Conservation (phyloP, 2,329 filamentous ascomycete genomes). For the Aspergillus caelatus region DNA sequence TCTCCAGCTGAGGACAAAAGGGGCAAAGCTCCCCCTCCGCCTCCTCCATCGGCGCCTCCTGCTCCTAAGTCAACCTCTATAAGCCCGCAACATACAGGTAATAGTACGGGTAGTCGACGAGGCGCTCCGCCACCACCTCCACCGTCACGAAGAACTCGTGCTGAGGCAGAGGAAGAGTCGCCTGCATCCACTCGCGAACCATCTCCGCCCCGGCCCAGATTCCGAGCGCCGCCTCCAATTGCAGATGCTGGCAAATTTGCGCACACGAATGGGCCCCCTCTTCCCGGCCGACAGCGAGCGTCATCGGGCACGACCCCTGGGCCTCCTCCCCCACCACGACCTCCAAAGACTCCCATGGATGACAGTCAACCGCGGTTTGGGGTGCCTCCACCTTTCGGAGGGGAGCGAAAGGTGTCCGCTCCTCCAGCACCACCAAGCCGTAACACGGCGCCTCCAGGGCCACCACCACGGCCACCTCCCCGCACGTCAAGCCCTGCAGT, state of each 20-base stretch:
- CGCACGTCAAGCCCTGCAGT: constrained; percentile 48
- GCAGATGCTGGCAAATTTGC: constrained; percentile 89
- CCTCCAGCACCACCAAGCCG: constrained; percentile 77
- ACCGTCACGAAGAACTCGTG: constrained; percentile 49
- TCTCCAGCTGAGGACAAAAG: constrained; percentile 49
- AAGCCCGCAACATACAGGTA: constrained; percentile 65
- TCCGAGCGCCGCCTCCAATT: constrained; percentile 83
- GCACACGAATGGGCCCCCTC: constrained; percentile 52
- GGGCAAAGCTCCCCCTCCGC: constrained; percentile 62
- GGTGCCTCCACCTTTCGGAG: constrained; percentile 78
- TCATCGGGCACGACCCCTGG: constrained; percentile 56
- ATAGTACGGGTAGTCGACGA: constrained; percentile 52
- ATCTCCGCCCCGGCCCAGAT: constrained; percentile 71
- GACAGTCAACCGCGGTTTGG: constrained; percentile 67
- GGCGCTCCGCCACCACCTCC: constrained; percentile 65
- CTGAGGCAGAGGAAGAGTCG: constrained; percentile 58
- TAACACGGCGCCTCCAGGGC: constrained; percentile 58
- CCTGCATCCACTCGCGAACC: constrained; percentile 68
- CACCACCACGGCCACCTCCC: constrained; percentile 70
- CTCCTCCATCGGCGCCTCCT: constrained; percentile 57
- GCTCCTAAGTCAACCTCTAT: constrained; percentile 48
- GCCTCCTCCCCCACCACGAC: constrained; percentile 69
- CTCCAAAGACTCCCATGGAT: constrained; percentile 71
- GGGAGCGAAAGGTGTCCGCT: constrained; percentile 62
- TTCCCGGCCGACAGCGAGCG: constrained; percentile 53